Evolutionary conservation across 495 filamentous ascomycete species (phyloP), one percentile per base, ranked within the genome.

Genomic region (Aspergillus funiculosus): DNA sequence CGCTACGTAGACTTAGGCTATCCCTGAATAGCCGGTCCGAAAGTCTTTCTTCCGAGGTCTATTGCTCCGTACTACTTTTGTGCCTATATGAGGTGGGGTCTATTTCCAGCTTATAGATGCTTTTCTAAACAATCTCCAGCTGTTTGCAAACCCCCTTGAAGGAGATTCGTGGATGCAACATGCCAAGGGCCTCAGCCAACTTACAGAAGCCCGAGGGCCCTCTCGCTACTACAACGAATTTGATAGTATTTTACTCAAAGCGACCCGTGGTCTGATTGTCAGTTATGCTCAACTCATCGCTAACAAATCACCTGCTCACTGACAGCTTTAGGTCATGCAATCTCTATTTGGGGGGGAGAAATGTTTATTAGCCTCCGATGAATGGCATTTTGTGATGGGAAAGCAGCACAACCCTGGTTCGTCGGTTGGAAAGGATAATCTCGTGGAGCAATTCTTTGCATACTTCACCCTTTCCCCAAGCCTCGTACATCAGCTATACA

Each of bases 161-260:
- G 53, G 59, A 4, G 55, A 58, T 14, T 60, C 60, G 4, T 67
- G 63, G 63, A 67, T 67, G 61, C 61, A 60, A 31, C 63, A 67
- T 46, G 63, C 61, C n/a, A 54, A 58, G 27, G 63, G 57, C 1
- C 50, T 67, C 14, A 58, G 61, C 31, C 59, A 63, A 30, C 28
- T 67, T 26, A 52, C 58, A 9, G 48, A 55, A 27, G 38, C 49
- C 9, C 36, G 63, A 53, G 63, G 63, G 5, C 54, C 52, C 11
- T 45, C 49, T 13, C 53, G 61, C n/a, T 63, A 61, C 30, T 32
- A 37, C 8, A 59, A 54, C 8, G 48, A 53, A 14, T 42, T 67
- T 32, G 64, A 63, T 6, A 43, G 54, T 11, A 44, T 43, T 18
- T 38, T 67, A 5, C 50, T 67, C 11, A 64, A 67, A 29, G 46